Evolutionary conservation across 768 basidiomycete genomes (phyloP).

Genomic region (Rubroboletus pulcherrimus): DNA sequence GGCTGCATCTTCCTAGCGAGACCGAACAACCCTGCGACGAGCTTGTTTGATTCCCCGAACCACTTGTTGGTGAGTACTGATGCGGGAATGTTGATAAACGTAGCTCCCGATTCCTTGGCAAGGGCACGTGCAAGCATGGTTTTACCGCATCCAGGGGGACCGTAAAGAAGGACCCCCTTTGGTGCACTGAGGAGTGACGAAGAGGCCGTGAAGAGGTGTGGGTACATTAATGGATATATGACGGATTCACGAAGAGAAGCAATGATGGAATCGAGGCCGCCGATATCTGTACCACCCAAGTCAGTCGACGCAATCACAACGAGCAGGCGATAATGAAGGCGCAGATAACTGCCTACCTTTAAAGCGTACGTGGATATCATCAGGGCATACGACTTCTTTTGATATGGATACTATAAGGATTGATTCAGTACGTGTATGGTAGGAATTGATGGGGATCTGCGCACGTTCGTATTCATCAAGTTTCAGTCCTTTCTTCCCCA

Average conservation of each 20-base stretch:
- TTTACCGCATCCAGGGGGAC: conserved; percentile 97
- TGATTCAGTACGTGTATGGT: neutral
- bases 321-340: neutral
- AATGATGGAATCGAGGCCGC: conserved; percentile 89
- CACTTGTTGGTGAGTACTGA: conserved; percentile 76
- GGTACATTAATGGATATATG: conserved; percentile 91
- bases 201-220: conserved; percentile 77
- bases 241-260: conserved; percentile 90
- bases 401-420: conserved; percentile 67
- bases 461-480: conserved; percentile 90
- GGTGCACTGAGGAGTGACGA: conserved; percentile 86
- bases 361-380: conserved; percentile 78
- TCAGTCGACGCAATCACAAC: neutral
- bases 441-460: conserved; percentile 21
- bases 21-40: conserved; percentile 91
- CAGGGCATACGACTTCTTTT: conserved; percentile 88
- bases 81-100: conserved; percentile 87
- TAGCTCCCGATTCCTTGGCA: conserved; percentile 95
- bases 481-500: conserved; percentile 69
- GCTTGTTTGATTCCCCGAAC: conserved; percentile 92
- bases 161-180: conserved; percentile 93
- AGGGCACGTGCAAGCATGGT: conserved; percentile 99
- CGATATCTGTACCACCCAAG: conserved; percentile 58
- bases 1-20: conserved; percentile 93
- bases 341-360: conserved; percentile 44